Percentiles rank a stretch among this genome's conserved stretches.
These are phyloP conservation scores for Tritrichomonas musculus DNA, from an alignment of 208 protist genomes.

Conservation along the genomic window DNA sequence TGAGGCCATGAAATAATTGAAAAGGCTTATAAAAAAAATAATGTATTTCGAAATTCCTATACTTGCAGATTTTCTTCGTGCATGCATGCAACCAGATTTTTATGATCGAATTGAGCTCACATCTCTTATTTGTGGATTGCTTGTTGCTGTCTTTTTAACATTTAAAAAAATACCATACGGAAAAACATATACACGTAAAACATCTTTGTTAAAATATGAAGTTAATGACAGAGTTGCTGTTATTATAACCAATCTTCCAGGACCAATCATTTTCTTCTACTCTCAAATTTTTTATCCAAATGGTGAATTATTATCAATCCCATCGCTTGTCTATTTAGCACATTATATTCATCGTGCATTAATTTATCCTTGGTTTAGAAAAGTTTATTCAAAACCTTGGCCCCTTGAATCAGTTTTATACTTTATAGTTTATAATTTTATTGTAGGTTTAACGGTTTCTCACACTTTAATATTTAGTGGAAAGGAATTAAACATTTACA, in stretches of 20 bases:
- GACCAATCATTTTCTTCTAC: neutral
- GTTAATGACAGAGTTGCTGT: neutral
- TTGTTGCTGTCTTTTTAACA: neutral
- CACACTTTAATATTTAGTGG: neutral
- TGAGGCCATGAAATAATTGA: no score
- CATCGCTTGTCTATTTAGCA: neutral
- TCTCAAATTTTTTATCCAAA: neutral
- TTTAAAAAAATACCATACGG: neutral
- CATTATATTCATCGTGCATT: conserved; percentile 14
- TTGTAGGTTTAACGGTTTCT: neutral
- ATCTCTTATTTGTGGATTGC: neutral
- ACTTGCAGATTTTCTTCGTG: no score
- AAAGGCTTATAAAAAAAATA: no score
- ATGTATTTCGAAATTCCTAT: no score
- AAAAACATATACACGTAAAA: neutral
- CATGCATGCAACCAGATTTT: no score
- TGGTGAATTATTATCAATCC: neutral
- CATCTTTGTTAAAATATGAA: neutral
- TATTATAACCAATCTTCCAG: neutral
- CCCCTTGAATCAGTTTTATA: conserved; percentile 21
- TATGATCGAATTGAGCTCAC: no score
- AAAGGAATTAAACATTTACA: neutral
- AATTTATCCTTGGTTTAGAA: neutral
- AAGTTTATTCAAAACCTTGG: neutral
- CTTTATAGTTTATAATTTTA: neutral